Evolutionary conservation across 2,329 filamentous ascomycete species (phyloP), one percentile per base, ranked within the genome.

Genomic region (Aphanoascus verrucosus): DNA sequence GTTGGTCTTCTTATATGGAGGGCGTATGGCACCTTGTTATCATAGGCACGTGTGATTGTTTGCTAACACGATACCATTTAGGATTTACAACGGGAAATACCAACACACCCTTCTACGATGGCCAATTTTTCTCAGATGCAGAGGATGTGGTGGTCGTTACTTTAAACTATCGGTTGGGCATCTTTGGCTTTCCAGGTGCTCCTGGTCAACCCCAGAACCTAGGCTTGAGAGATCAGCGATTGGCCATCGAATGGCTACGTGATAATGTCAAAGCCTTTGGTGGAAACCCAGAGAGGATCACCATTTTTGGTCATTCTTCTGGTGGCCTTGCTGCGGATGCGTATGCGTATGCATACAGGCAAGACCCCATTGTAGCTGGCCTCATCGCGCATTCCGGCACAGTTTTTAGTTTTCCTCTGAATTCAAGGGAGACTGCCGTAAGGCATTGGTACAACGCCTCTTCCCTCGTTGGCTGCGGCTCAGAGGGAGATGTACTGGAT

Each of bases 271-370:
- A 52, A 5, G 66, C 65, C 15, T 73, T 73, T 57, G 69, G 70
- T 3, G 71, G 71, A 14, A 70, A 73, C 53, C 64, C 68, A 5
- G 61, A 65, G 0, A 67, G 69, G 44, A 64, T 73, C 44, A 67
- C 65, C 41, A 54, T 69, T 9, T 73, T 72, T 61, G 76, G 76
- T 12, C 70, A 76, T 62, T 75, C 72, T 28, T 74, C 76, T 2
- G 75, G 77, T 8, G 63, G 49, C 15, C 50, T 32, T 3, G 23
- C 41, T 17, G 46, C 47, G 11, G 64, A 64, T 11, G 63, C 75
- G 42, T 64, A 71, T 20, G 56, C 62, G 2, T 69, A 81, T 37
- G 65, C 67, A 2, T 72, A 67, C 54, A 52, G 56, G 0, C 55
- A 65, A 1, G 60, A 71, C 19, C 69, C 71, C 1, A 66, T 73